Evolutionary conservation across 176 grass and related monocot genomes (phyloP).

Genomic region (Eragrostis nindensis): DNA sequence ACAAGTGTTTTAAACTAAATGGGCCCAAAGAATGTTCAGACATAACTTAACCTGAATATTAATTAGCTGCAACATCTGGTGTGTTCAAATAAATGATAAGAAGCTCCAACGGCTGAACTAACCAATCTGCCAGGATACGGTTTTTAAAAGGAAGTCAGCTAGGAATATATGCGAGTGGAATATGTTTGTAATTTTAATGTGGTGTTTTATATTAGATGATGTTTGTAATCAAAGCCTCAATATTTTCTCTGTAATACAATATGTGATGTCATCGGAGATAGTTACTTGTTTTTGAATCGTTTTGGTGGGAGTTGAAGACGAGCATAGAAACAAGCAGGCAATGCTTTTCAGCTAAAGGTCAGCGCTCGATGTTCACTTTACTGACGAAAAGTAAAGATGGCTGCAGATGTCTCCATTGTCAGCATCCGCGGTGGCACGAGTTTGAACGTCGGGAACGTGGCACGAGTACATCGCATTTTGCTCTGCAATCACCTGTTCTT

Average conservation of each 20-base stretch:
- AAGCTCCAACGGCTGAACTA: slow-evolving; percentile 10
- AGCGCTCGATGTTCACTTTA: slow-evolving; percentile 17
- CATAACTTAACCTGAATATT: slow-evolving; percentile 11
- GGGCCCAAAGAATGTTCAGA: slow-evolving; percentile 33
- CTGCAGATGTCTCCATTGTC: not conserved
- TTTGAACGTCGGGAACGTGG: not conserved
- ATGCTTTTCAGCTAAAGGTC: slow-evolving; percentile 46
- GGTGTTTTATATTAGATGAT: not conserved
- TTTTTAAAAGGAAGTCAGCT: not conserved
- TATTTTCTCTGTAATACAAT: not conserved
- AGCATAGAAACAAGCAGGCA: slow-evolving; percentile 30
- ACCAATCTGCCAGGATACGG: not conserved
- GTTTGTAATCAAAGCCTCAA: not conserved
- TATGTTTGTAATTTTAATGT: slow-evolving; percentile 17
- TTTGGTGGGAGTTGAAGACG: slow-evolving; percentile 31
- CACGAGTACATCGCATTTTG: no score
- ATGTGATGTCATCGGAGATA: slow-evolving; percentile 3
- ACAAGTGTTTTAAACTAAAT: not conserved
- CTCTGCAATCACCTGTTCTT: not conserved
- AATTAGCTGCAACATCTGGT: slow-evolving; percentile 11
- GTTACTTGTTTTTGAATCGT: slow-evolving; percentile 33
- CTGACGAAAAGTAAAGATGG: slow-evolving; percentile 24
- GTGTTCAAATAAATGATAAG: not conserved
- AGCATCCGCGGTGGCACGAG: not conserved
- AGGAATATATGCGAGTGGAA: not conserved